phyloP scores from a whole-genome alignment of 2,329 filamentous ascomycete genomes.

The Sporothrix mexicana region DNA sequence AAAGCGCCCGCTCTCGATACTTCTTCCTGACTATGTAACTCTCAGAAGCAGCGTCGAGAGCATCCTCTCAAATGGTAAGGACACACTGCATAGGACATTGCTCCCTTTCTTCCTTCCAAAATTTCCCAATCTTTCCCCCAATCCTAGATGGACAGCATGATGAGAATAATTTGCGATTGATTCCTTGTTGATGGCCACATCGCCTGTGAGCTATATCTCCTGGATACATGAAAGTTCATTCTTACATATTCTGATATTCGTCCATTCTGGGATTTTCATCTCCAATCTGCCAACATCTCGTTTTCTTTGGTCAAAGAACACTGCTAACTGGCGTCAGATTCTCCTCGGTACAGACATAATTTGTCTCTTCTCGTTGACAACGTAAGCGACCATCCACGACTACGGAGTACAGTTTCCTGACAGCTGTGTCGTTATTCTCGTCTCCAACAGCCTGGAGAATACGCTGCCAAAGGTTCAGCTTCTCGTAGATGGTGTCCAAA shows the following conservation, averaged over 20 bases:
- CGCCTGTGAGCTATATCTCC: constrained; percentile 79
- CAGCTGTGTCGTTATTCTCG: too few relatives aligned
- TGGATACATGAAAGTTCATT: constrained; percentile 77
- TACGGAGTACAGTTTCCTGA: too few relatives aligned
- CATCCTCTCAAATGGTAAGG: constrained; percentile 30
- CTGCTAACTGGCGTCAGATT: constrained; percentile 23
- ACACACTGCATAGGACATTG: not conserved
- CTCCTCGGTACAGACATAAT: too few relatives aligned
- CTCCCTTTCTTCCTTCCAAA: constrained; percentile 32
- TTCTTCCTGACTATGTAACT: not conserved
- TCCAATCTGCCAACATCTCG: not conserved
- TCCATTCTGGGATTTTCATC: constrained; percentile 23
- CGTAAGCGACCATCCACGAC: too few relatives aligned
- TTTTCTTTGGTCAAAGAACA: not conserved
- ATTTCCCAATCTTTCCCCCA: not conserved
- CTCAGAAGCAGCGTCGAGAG: not conserved
- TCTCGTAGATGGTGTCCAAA: not conserved
- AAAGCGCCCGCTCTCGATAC: constrained; percentile 13
- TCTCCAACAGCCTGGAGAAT: too few relatives aligned
- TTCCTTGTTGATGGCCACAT: constrained; percentile 73
- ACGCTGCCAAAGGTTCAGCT: too few relatives aligned
- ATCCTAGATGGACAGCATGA: constrained; percentile 57
- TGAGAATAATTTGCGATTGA: constrained; percentile 98
- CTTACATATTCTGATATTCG: constrained; percentile 88
- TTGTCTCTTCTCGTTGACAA: too few relatives aligned